Conservation (phyloP, 2,329 filamentous ascomycete species). For the Sporothrix curviconia region DNA sequence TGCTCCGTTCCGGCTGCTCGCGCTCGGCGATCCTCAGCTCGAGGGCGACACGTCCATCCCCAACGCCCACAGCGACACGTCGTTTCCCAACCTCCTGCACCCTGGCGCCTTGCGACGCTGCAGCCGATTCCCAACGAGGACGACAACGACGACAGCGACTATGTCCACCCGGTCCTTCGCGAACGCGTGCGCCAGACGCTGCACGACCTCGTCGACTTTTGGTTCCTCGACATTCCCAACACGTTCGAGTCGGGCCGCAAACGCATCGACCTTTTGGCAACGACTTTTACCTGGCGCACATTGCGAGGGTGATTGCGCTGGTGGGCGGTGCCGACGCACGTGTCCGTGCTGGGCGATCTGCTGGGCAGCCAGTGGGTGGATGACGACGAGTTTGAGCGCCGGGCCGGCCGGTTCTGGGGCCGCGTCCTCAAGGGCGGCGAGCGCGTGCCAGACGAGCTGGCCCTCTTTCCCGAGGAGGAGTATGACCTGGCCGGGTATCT, state of each 20-base stretch:
- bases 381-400: slow-evolving; percentile 71
- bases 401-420: slow-evolving; percentile 72
- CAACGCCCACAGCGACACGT: slow-evolving; percentile 41
- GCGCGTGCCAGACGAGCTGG: slow-evolving; percentile 53
- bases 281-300: slow-evolving; percentile 89
- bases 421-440: slow-evolving; percentile 65
- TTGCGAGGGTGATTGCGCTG: slow-evolving; percentile 77
- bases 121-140: background rate
- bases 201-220: slow-evolving; percentile 56
- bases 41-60: slow-evolving; percentile 86
- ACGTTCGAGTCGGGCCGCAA: slow-evolving; percentile 66
- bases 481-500: slow-evolving; percentile 47
- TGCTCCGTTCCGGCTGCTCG: slow-evolving; percentile 79
- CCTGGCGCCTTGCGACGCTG: slow-evolving; percentile 42
- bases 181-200: slow-evolving; percentile 45
- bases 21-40: slow-evolving; percentile 85
- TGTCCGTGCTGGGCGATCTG: slow-evolving; percentile 82
- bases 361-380: slow-evolving; percentile 93
- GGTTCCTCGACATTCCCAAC: slow-evolving; percentile 61
- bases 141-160: slow-evolving; percentile 23
- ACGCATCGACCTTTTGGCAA: slow-evolving; percentile 85
- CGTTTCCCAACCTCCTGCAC: slow-evolving; percentile 46
- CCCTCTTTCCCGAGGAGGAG: slow-evolving; percentile 40
- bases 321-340: slow-evolving; percentile 81
- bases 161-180: slow-evolving; percentile 40